These are phyloP conservation scores for Candolleomyces efflorescens DNA, from an alignment of 768 basidiomycete genomes.

Conservation along the genomic window DNA sequence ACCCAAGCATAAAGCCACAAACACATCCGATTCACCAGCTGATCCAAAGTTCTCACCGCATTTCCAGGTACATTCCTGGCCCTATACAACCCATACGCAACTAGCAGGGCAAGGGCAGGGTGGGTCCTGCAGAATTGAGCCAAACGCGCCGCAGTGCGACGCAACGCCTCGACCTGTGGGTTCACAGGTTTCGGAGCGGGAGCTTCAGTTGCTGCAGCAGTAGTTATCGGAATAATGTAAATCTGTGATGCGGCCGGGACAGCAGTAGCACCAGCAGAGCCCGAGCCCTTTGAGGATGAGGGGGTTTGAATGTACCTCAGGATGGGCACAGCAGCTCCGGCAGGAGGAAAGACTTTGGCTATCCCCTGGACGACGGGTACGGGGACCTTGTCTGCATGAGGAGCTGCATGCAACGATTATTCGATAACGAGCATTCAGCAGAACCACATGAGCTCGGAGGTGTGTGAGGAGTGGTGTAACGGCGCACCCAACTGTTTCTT, in stretches of 20 bases:
- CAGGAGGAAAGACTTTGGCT: conserved; percentile 1
- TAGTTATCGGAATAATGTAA: not conserved
- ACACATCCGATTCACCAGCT: not conserved
- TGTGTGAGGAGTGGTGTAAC: not conserved
- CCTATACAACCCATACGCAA: not conserved
- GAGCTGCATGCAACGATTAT: not conserved
- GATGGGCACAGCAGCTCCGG: not conserved
- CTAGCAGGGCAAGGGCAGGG: not conserved
- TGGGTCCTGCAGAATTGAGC: not conserved
- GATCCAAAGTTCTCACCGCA: not conserved
- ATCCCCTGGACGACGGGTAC: not conserved
- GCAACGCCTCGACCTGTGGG: not conserved
- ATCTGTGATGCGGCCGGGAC: not conserved
- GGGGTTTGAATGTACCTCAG: not conserved
- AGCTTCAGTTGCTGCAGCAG: not conserved
- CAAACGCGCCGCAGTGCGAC: not conserved
- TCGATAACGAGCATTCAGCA: not conserved
- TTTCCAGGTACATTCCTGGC: not conserved
- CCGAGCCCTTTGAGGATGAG: not conserved
- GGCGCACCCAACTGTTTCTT: not conserved
- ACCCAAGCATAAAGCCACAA: not conserved
- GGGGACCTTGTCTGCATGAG: not conserved
- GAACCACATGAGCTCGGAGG: not conserved
- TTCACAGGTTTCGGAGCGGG: not conserved
- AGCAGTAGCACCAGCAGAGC: not conserved